phyloP scores from a whole-genome alignment of 345 rosid species.

The Euphorbia peplus region DNA sequence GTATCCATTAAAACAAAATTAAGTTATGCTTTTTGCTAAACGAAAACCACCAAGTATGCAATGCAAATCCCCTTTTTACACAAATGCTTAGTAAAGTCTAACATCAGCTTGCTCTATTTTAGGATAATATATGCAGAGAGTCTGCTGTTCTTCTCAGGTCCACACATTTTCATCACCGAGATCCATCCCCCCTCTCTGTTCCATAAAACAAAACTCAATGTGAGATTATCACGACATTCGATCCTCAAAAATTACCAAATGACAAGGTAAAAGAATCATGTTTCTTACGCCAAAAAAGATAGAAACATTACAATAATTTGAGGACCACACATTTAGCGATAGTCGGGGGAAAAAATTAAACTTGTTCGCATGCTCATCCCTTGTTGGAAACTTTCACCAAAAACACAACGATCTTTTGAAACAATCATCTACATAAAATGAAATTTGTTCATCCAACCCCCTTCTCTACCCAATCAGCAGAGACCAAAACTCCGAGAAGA shows the following conservation, averaged over 20 bases:
- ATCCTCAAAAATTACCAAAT: neutral
- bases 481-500: neutral
- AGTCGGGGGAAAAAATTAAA: neutral
- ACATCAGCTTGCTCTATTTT: constrained; percentile 21
- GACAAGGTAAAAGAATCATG: neutral
- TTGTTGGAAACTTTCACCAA: neutral
- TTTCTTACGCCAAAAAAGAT: neutral
- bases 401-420: too few relatives aligned
- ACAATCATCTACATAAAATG: too few relatives aligned
- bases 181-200: constrained; percentile 10
- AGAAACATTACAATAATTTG: neutral
- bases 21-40: neutral
- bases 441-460: too few relatives aligned
- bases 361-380: neutral
- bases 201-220: neutral
- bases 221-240: neutral
- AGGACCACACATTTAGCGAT: neutral
- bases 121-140: constrained; percentile 25
- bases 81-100: constrained; percentile 4
- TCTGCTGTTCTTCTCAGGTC: constrained; percentile 21
- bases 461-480: neutral
- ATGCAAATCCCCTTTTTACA: neutral
- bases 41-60: neutral
- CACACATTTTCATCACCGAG: constrained; percentile 11
- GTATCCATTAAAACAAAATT: neutral